Evolutionary conservation across 1,139 yeast genomes (phyloP).

Genomic region (Pichia sp.): DNA sequence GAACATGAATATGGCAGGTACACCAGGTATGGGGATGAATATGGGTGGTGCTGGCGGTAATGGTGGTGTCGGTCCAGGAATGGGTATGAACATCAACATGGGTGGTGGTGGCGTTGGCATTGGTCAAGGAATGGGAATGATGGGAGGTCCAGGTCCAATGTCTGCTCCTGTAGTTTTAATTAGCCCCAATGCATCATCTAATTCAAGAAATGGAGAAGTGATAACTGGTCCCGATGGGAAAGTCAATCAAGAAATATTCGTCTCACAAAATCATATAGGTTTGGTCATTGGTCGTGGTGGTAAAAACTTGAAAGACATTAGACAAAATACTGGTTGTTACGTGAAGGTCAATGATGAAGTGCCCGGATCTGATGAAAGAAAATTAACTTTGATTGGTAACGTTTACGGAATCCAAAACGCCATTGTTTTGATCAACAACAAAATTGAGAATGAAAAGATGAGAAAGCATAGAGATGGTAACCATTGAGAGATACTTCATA

Average conservation of each 20-base stretch:
- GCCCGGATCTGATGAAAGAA: slow-evolving; percentile 50
- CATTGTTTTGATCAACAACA: slow-evolving; percentile 66
- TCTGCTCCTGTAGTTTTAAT: slow-evolving; percentile 1
- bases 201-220: slow-evolving; percentile 15
- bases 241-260: slow-evolving; percentile 60
- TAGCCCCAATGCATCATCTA: slow-evolving; percentile 8
- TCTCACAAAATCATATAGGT: slow-evolving; percentile 76
- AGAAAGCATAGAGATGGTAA: slow-evolving; percentile 22
- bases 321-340: slow-evolving; percentile 70
- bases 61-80: no score
- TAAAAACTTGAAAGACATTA: slow-evolving; percentile 69
- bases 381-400: slow-evolving; percentile 64
- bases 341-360: slow-evolving; percentile 67
- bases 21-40: neutral
- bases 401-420: slow-evolving; percentile 71
- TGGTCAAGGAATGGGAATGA: slow-evolving; percentile 3
- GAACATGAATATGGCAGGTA: no score
- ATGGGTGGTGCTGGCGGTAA: neutral
- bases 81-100: neutral
- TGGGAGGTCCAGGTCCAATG: neutral
- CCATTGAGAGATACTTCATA: no score
- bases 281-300: slow-evolving; percentile 87
- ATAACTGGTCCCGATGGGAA: slow-evolving; percentile 34
- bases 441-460: slow-evolving; percentile 59
- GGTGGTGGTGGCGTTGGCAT: no score